phyloP scores from a whole-genome alignment of 148 eudicot species.

The Spergularia bocconei region DNA sequence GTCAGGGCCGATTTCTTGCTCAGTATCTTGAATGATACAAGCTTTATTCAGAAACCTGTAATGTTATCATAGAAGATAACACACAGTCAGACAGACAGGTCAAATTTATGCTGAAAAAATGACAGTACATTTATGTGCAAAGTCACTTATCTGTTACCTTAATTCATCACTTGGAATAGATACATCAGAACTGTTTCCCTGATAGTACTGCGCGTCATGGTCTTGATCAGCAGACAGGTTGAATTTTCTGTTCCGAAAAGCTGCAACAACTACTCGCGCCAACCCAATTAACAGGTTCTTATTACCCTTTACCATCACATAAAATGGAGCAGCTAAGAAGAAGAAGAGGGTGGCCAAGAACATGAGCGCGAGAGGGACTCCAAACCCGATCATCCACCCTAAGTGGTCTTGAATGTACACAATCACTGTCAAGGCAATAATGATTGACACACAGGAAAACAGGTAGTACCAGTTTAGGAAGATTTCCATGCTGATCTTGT shows the following conservation, averaged over 20 bases:
- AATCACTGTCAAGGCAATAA: conserved; percentile 58
- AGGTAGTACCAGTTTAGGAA: conserved; percentile 79
- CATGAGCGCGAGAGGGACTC: conserved; percentile 69
- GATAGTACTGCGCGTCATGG: conserved; percentile 30
- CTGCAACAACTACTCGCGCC: conserved; percentile 48
- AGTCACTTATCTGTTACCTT: conserved; percentile 32
- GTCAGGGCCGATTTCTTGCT: conserved; percentile 38
- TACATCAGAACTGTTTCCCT: conserved; percentile 32
- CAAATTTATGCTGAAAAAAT: background rate
- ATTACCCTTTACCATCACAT: conserved; percentile 44
- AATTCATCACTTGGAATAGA: conserved; percentile 46
- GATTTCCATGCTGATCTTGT: conserved; percentile 46
- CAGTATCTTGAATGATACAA: conserved; percentile 50
- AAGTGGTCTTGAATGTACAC: conserved; percentile 72
- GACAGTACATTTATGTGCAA: too few relatives aligned
- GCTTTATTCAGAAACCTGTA: conserved; percentile 71
- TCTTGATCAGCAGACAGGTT: conserved; percentile 19
- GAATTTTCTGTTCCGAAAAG: conserved; percentile 49
- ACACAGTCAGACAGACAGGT: background rate
- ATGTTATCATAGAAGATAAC: background rate
- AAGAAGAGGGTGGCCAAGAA: conserved; percentile 43
- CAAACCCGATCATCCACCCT: conserved; percentile 76
- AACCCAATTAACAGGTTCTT: conserved; percentile 56
- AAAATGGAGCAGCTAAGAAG: conserved; percentile 54
- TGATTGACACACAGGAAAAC: conserved; percentile 40